Evolutionary conservation across 495 filamentous ascomycete genomes (phyloP), one percentile per base, ranked within the genome.

Genomic region (Cercophora scortea): DNA sequence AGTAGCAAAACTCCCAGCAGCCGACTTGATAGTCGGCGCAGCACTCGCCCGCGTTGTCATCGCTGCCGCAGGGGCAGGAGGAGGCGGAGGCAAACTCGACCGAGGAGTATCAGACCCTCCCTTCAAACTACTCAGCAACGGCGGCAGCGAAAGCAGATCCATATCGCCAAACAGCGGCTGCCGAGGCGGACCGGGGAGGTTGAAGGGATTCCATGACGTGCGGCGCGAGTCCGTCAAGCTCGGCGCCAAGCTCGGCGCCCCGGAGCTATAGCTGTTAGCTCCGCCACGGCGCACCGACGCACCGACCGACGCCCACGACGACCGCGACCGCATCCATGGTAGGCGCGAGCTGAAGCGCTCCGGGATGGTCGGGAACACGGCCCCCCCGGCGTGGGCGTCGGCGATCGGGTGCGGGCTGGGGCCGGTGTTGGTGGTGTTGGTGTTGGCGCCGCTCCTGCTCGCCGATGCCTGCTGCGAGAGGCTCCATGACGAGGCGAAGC

Each of bases 181-280:
- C 10, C 38, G 46, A 3, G 48, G 41, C 18, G 56, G 55, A 13
- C 52, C 47, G 2, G 59, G 59, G 6, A 61, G 53, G 44, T 61
- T 43, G 50, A 56, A 61, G 1, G 59, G 59, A 18, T 61, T 61
- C 55, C 56, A 61, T 1, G 49, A 51, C 3, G 18, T 36, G 7
- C 47, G 38, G 3, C 36, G 35, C 4, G 52, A 53, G 47, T 47
- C 53, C 13, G 57, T 33, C n/a, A 46, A 50, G 18, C 49, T 42
- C 16, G 41, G n/a, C 6, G 25, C 15, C 34, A 56, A n/a, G n/a
- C n/a, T n/a, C 11, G 6, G 47, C 43, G 10, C 19, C 17, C 34
- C 53, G 25, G 13, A 19, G 45, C 5, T 33, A 17, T 32, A 35
- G 35, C 25, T 25, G 25, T n/a, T n/a, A n/a, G n/a, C n/a, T n/a